Evolutionary conservation across 1,284 basidiomycete species (phyloP), one percentile per base, ranked within the genome.

Genomic region (Amylostereum areolatum): DNA sequence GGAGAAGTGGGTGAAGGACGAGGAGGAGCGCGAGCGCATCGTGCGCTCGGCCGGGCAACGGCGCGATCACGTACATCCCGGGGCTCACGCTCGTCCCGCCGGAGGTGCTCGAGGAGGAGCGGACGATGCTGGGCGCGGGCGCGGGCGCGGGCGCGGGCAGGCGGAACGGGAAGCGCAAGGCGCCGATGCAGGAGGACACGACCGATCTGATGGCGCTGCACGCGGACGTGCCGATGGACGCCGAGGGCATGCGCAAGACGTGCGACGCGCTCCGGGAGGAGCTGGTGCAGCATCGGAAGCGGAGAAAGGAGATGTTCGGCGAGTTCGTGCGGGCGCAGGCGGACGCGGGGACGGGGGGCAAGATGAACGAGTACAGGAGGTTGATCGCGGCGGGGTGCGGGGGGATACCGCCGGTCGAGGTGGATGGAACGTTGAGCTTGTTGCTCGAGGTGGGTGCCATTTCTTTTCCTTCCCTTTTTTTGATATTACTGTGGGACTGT

Each of bases 1-100:
- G 83, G 89, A 94, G 62, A 87, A 87, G 59, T 97, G 94, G 92
- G 69, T 89, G n/a, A 81, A 83, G 56, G 87, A 88, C 51, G 90
- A 97, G 66, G 85, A 90, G 61, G 72, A 71, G 36, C 77, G 92
- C 28, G 91, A 94, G 66, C 77, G 72, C 52, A 66, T 63, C 2
- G 74, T 87, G 45, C 74, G 84, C 40, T 78, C 81, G 37, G 74
- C 71, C 18, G 18, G 72, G 78, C 1, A 71, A 74, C 46, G 83
- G 83, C 3, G 69, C 76, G 43, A 63, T 85, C 18, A 41, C 57
- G 6, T 42, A 56, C 11, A 47, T 54, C 7, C 45, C 53, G 5
- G 49, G 47, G 4, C 29, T 55, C 24, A 44, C 50, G 24, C 36
- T 52, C n/a, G 43, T 46, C 25, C 29, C 59, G n/a, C 41, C 41